Evolutionary conservation across 2,329 filamentous ascomycete species (phyloP), one percentile per base, ranked within the genome.

Genomic region (Ophiostoma novo-ulmi): DNA sequence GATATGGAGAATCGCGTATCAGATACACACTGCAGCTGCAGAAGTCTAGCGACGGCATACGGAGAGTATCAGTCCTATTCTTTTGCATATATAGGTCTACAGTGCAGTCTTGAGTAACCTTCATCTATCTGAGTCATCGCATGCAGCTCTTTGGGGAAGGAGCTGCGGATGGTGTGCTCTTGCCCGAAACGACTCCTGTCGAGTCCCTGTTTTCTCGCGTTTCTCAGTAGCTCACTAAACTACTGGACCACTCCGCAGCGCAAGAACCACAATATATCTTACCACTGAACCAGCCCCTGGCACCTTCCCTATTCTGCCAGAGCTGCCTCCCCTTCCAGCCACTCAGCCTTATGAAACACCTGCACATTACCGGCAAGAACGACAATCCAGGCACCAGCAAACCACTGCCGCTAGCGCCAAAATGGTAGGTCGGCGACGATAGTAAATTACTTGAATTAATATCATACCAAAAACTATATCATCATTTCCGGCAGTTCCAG

Each of bases 341-440:
- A 35, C 58, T 63, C 58, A 63, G 58, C 58, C 58, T 63, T 63
- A 6, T 63, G 58, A 63, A 63, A 63, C 58, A 35, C 44, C 44
- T 20, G 7, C 17, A 44, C 41, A 44, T 17, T 13, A 39, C 17
- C 44, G 44, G 44, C 44, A 48, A 39, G 44, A 13, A 61, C 11
- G 7, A 58, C n/a, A 22, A 14, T 14, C 39, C 52, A 58, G 52
- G 52, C 58, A 63, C 58, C 58, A 63, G 44, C 44, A 48, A 48
- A 48, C 26, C 26, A 35, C 26, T 63, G 26, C 58, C 26, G 58
- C 58, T 63, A 63, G 58, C 26, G 58, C 26, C 58, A 6, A 63
- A 55, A 26, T 14, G 58, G 58, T 36, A 63, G 8, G n/a, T n/a
- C 48, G n/a, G n/a, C 20, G 17, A 10, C 39, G 7, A 26, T 5